A percentile compares a stretch with the other conserved stretches of the same genome.
phyloP scores from a whole-genome alignment of 2,329 filamentous ascomycete genomes.

The Chaetomiaceae sp. region DNA sequence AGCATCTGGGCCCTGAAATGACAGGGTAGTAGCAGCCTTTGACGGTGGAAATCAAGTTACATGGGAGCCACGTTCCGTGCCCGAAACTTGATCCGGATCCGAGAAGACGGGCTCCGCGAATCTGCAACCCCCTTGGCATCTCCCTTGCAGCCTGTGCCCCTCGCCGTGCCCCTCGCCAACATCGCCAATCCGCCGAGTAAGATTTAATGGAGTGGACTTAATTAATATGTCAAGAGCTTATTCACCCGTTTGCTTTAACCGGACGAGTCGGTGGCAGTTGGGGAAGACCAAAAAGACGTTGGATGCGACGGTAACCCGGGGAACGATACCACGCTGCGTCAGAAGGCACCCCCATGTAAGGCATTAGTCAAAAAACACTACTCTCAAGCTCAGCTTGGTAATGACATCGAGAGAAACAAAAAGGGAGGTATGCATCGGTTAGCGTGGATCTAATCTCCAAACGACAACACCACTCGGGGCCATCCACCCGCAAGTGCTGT shows the following conservation, averaged over 20 bases:
- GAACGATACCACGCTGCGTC: slow-evolving; percentile 1
- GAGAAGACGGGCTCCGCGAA: neutral
- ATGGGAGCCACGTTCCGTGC: no score
- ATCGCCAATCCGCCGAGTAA: neutral
- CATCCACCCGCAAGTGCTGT: slow-evolving; percentile 1
- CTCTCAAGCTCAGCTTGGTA: neutral
- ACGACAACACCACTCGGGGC: neutral
- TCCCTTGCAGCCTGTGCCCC: no score
- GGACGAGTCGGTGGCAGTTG: slow-evolving; percentile 3
- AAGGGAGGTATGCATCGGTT: neutral
- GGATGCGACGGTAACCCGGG: slow-evolving; percentile 7
- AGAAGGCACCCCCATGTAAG: neutral
- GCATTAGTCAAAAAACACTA: slow-evolving; percentile 11
- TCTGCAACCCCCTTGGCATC: no score
- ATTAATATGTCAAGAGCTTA: neutral
- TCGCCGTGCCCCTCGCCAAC: neutral
- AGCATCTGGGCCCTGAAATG: slow-evolving; percentile 9
- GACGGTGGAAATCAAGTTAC: no score
- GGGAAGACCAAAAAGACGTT: neutral
- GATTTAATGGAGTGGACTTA: slow-evolving; percentile 11
- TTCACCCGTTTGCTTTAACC: slow-evolving; percentile 11
- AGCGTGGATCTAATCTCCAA: neutral
- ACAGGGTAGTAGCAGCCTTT: no score
- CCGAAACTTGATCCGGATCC: neutral
- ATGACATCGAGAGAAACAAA: neutral